These are phyloP conservation scores for Candida hungchunana DNA, from an alignment of 805 yeast genomes.

Conservation along the genomic window DNA sequence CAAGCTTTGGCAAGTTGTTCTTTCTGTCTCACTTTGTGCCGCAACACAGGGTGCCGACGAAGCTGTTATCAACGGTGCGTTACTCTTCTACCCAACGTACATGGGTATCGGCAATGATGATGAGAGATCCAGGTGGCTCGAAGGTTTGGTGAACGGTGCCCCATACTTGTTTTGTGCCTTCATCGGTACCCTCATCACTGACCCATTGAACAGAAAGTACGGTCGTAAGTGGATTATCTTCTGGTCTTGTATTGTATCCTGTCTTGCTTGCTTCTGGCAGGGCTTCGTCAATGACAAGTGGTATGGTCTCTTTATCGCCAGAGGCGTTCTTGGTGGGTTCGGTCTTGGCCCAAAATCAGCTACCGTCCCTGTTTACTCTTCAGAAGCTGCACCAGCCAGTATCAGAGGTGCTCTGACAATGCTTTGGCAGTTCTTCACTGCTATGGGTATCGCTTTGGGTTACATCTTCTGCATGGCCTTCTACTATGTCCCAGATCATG, in stretches of 20 bases:
- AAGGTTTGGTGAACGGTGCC: slow-evolving; percentile 64
- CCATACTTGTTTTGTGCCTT: slow-evolving; percentile 64
- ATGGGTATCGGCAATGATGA: slow-evolving; percentile 47
- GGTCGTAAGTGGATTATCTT: slow-evolving; percentile 69
- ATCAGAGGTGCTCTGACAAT: slow-evolving; percentile 66
- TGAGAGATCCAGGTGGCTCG: slow-evolving; percentile 49
- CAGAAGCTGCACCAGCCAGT: slow-evolving; percentile 59
- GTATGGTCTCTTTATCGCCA: slow-evolving; percentile 65
- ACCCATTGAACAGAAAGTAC: slow-evolving; percentile 48
- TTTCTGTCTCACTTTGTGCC: slow-evolving; percentile 72
- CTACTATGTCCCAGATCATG: slow-evolving; percentile 42
- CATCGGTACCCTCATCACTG: slow-evolving; percentile 62
- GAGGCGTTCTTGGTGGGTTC: slow-evolving; percentile 56
- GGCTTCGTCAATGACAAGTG: slow-evolving; percentile 52
- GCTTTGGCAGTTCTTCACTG: slow-evolving; percentile 76
- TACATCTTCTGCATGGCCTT: slow-evolving; percentile 63
- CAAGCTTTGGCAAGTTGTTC: slow-evolving; percentile 50
- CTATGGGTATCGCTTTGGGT: slow-evolving; percentile 71
- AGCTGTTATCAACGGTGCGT: slow-evolving; percentile 70
- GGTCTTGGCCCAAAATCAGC: slow-evolving; percentile 74
- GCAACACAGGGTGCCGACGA: slow-evolving; percentile 82
- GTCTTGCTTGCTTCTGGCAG: slow-evolving; percentile 64
- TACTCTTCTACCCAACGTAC: slow-evolving; percentile 51
- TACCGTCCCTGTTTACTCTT: slow-evolving; percentile 69
- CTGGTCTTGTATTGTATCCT: slow-evolving; percentile 56